These are phyloP conservation scores for Epichloe baconii DNA, from an alignment of 2,329 filamentous ascomycete species.

Conservation along the genomic window DNA sequence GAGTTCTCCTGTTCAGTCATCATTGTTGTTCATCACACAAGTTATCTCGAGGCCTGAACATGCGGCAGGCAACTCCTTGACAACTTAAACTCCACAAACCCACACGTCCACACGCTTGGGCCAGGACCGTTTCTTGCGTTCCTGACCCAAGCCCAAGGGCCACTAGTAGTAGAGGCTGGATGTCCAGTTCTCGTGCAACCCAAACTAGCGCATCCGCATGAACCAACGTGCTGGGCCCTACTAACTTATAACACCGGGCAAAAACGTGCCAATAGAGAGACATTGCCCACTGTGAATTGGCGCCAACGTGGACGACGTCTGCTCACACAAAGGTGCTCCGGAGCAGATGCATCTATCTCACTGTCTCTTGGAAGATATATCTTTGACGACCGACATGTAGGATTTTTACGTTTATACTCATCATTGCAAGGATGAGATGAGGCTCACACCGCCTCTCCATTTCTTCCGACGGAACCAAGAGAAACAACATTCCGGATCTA, in stretches of 20 bases:
- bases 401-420: no score
- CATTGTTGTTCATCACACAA: no score
- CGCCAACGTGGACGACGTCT: no score
- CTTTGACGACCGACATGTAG: no score
- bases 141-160: neutral
- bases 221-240: slow-evolving; percentile 5
- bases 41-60: neutral
- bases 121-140: slow-evolving; percentile 1
- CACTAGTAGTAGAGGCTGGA: neutral
- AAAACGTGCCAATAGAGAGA: slow-evolving; percentile 3
- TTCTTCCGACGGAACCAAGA: neutral
- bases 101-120: neutral
- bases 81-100: neutral
- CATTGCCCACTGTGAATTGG: no score
- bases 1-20: no score
- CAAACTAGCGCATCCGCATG: slow-evolving; percentile 6
- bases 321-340: no score
- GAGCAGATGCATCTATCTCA: no score
- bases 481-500: neutral
- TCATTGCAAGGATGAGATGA: no score
- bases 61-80: neutral
- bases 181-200: slow-evolving; percentile 5
- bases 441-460: neutral
- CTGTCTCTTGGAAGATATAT: no score
- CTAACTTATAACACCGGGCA: neutral